phyloP scores from a whole-genome alignment of 1,284 basidiomycete species.

The Trichosporon coremiiforme region DNA sequence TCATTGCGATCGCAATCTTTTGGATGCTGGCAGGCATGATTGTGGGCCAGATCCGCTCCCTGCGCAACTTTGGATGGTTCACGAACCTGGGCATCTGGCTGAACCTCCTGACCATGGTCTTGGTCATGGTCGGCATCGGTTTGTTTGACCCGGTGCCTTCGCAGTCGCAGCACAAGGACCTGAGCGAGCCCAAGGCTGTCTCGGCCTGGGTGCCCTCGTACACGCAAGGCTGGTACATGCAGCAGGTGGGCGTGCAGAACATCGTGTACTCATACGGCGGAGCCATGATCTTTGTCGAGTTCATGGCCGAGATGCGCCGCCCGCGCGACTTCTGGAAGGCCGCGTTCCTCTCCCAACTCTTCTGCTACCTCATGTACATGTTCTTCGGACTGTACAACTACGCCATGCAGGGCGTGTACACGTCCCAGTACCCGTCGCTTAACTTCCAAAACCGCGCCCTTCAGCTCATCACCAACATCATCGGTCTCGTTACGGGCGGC shows the following conservation, averaged over 20 bases:
- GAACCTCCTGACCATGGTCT: slow-evolving; percentile 23
- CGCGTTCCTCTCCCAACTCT: slow-evolving; percentile 63
- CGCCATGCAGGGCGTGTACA: slow-evolving; percentile 64
- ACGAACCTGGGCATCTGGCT: slow-evolving; percentile 24
- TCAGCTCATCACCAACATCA: slow-evolving; percentile 60
- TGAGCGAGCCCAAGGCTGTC: slow-evolving; percentile 59
- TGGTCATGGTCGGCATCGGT: slow-evolving; percentile 22
- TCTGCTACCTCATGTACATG: slow-evolving; percentile 62
- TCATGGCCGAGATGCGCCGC: too few species aligned
- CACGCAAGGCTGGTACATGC: slow-evolving; percentile 57
- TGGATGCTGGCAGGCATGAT: slow-evolving; percentile 20
- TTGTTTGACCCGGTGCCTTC: slow-evolving; percentile 56
- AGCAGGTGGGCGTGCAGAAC: slow-evolving; percentile 55
- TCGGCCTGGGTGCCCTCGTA: slow-evolving; percentile 56
- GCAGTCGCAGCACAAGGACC: slow-evolving; percentile 52
- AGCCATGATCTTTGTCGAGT: slow-evolving; percentile 60
- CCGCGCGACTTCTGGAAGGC: slow-evolving; percentile 74
- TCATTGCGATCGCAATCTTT: slow-evolving; percentile 20
- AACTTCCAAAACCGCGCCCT: slow-evolving; percentile 61
- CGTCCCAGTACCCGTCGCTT: slow-evolving; percentile 63
- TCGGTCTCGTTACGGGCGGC: slow-evolving; percentile 55
- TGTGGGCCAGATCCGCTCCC: slow-evolving; percentile 27
- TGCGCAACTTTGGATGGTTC: slow-evolving; percentile 26
- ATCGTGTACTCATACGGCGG: slow-evolving; percentile 63
- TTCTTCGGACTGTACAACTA: slow-evolving; percentile 59